Base-by-base conservation (phyloP, 495 filamentous ascomycete species). In the Penicillium lividum region DNA sequence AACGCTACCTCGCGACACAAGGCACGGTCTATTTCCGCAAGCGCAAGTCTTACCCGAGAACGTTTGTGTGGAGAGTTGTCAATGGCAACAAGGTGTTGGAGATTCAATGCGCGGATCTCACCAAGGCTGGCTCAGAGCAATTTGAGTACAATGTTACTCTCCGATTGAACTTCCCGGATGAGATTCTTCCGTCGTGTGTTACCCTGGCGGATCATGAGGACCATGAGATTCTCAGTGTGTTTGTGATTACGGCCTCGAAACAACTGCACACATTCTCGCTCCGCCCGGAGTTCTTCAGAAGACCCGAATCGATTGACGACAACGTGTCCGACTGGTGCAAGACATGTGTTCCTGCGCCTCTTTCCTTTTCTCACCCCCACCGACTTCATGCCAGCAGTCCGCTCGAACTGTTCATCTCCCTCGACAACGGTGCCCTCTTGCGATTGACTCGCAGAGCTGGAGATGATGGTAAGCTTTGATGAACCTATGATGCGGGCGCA, bases 11-110 rank as follows among this genome's bases (percentile, higher is more conserved):
- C 50, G 91, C 95, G 22, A 89, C 81, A 3, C 84, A 92, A 30
- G 89, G 89, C 22, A 89, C 90, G 1, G 82, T 98, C 42, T 95
- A 91, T 80, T 91, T 96, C 73, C 84, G 93, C 53, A 84, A 84
- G 65, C 80, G 86, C 62, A 83, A 85, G 56, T 74, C 77, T 53
- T 89, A 88, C 56, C 95, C 94, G 47, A 84, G 90, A 62, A 88
- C 82, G 66, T 92, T 98, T 63, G 80, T 97, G 25, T 98, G 95
- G 93, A 80, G 94, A 53, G 80, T 98, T 18, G 74, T 97, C 59
- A 87, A 95, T 67, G 86, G 88, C 64, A 85, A 86, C 65, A 89
- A 84, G 63, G 80, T 92, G 46, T 79, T 98, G 53, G 91, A 92
- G 69, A 79, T 98, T 52, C 88, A 90, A 70, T 86, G 86, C 34